A percentile compares a stretch with the other conserved stretches of the same genome.
phyloP scores from a whole-genome alignment of 2,329 filamentous ascomycete species.

The Colletotrichum higginsianum region DNA sequence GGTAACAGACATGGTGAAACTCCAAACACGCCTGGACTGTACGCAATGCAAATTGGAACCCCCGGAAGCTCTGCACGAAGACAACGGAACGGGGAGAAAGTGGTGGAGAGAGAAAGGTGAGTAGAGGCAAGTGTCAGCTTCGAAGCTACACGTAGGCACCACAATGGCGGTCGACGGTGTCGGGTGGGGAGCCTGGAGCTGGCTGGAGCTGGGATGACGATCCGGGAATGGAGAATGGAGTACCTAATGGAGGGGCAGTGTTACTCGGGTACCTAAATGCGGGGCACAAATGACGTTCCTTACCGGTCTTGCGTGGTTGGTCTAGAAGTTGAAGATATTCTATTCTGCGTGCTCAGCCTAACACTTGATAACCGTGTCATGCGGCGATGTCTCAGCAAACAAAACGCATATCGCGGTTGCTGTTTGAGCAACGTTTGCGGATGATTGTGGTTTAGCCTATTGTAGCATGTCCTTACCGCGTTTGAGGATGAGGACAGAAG shows the following conservation, averaged over 20 bases:
- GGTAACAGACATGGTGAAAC: conserved; percentile 64
- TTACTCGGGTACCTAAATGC: conserved; percentile 28
- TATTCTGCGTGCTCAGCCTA: background rate
- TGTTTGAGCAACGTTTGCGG: too few species aligned
- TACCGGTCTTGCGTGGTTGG: background rate
- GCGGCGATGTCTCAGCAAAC: background rate
- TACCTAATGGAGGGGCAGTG: conserved; percentile 31
- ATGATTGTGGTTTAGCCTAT: too few species aligned
- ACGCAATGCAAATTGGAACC: background rate
- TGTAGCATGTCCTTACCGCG: too few species aligned
- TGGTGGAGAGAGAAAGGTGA: conserved; percentile 13
- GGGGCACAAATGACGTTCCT: conserved; percentile 41
- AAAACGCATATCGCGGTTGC: too few species aligned
- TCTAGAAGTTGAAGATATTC: background rate
- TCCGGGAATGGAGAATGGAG: conserved; percentile 18
- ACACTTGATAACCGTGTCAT: too few species aligned
- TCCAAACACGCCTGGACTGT: background rate
- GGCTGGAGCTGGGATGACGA: conserved; percentile 27
- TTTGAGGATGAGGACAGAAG: background rate
- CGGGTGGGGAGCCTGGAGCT: conserved; percentile 32
- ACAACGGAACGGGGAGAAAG: background rate
- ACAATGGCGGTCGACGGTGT: conserved; percentile 37
- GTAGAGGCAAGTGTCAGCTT: conserved; percentile 26
- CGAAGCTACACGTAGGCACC: conserved; percentile 27
- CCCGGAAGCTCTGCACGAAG: conserved; percentile 10